Percentiles rank a stretch among this genome's conserved stretches.
Evolutionary conservation across 2,329 filamentous ascomycete genomes (phyloP).

Genomic region (Macrophomina phaseolina): DNA sequence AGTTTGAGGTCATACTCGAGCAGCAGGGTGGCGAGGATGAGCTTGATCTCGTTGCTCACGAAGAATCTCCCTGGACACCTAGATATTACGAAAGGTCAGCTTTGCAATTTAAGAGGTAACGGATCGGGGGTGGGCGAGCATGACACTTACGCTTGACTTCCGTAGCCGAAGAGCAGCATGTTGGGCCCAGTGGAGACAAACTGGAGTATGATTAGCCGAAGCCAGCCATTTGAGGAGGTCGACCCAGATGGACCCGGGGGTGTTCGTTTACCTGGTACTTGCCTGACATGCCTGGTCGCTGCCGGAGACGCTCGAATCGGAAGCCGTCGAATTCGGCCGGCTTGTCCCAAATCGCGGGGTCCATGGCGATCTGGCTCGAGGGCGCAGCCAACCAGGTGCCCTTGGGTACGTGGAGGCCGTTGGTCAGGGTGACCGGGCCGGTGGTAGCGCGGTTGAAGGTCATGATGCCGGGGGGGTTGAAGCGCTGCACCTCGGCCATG

Average conservation of each 20-base stretch:
- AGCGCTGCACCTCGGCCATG: constrained; percentile 31
- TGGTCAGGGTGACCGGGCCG: constrained; percentile 28
- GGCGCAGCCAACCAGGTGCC: constrained; percentile 28
- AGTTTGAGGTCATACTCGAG: constrained; percentile 24
- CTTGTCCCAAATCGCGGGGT: constrained; percentile 1
- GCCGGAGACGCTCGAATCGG: constrained; percentile 28
- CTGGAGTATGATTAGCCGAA: neutral
- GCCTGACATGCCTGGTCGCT: constrained; percentile 1
- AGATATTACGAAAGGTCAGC: neutral
- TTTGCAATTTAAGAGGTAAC: neutral
- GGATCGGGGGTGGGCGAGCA: neutral
- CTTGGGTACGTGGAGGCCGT: constrained; percentile 30
- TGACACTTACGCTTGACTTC: constrained; percentile 49
- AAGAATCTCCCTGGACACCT: constrained; percentile 57
- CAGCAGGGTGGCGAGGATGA: constrained; percentile 31
- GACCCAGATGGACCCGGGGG: neutral
- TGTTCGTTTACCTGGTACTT: neutral
- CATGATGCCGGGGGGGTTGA: constrained; percentile 28
- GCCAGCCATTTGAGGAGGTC: neutral
- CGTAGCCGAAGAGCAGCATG: constrained; percentile 49
- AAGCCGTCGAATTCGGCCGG: constrained; percentile 30
- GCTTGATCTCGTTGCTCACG: constrained; percentile 55
- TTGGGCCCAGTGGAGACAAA: constrained; percentile 31
- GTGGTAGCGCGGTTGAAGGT: constrained; percentile 29
- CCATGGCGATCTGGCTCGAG: constrained; percentile 23